A percentile compares a stretch with the other conserved stretches of the same genome.
Evolutionary conservation across 2,329 filamentous ascomycete species (phyloP).

Genomic region (Teratosphaeria nubilosa): DNA sequence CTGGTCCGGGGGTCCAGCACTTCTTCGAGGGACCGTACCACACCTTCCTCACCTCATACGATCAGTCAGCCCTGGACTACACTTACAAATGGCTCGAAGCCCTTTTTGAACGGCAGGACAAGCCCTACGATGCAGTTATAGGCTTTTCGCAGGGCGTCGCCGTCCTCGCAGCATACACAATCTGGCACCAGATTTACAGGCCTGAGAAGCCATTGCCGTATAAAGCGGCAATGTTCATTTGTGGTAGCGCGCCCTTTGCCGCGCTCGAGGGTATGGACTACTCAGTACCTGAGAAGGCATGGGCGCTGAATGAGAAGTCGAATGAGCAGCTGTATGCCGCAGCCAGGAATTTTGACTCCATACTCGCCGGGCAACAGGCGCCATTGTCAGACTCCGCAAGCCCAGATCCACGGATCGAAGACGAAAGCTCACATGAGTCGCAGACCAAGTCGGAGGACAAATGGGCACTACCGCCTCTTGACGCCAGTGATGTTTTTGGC

Average conservation of each 20-base stretch:
- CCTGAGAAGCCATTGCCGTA: neutral
- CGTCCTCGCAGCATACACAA: neutral
- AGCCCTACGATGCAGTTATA: neutral
- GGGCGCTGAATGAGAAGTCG: neutral
- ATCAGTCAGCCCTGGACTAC: neutral
- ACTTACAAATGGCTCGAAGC: neutral
- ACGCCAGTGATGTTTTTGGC: neutral
- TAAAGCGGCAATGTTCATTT: neutral
- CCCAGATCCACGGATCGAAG: neutral
- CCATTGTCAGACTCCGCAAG: neutral
- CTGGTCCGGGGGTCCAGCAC: neutral
- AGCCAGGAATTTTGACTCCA: neutral
- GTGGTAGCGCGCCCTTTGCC: neutral
- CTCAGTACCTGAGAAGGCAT: neutral
- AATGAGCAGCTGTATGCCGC: neutral
- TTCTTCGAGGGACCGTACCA: neutral
- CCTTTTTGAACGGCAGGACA: neutral
- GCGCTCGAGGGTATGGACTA: neutral
- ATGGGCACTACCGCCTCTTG: neutral
- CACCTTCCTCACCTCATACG: neutral
- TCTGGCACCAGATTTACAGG: neutral
- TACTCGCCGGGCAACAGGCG: neutral
- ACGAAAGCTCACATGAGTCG: neutral
- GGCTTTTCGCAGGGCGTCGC: neutral
- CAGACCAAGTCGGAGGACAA: neutral